Percentiles rank a stretch among this genome's conserved stretches.
Evolutionary conservation across 768 basidiomycete genomes (phyloP).

Genomic region (Termitomyces sp.): DNA sequence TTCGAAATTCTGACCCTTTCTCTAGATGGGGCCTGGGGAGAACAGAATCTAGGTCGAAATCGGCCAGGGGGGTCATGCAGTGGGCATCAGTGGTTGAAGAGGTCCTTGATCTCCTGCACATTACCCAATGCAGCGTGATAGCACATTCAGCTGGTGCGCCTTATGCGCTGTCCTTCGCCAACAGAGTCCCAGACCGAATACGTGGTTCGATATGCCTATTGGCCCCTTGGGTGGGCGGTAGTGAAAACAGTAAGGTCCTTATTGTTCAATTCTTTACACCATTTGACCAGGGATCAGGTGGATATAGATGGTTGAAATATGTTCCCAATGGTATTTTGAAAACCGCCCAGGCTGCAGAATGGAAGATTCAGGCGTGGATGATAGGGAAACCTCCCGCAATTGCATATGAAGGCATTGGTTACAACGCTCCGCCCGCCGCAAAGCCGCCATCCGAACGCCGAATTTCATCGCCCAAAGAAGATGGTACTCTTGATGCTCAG

Average conservation of each 20-base stretch:
- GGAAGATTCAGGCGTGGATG: conserved; percentile 97
- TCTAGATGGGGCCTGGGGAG: conserved; percentile 89
- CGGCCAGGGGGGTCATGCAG: conserved; percentile 77
- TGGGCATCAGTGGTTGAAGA: conserved; percentile 92
- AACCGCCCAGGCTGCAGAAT: conserved; percentile 95
- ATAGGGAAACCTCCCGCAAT: conserved; percentile 91
- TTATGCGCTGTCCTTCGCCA: conserved; percentile 87
- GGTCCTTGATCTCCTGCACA: conserved; percentile 76
- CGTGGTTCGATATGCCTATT: conserved; percentile 83
- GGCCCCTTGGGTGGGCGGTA: conserved; percentile 95
- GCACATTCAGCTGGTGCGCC: conserved; percentile 96
- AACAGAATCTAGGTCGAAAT: conserved; percentile 68
- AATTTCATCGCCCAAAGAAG: conserved; percentile 25
- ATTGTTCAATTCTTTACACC: conserved; percentile 1
- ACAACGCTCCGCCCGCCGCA: conserved; percentile 42
- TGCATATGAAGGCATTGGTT: conserved; percentile 84
- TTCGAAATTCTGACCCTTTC: conserved; percentile 9
- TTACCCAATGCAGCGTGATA: conserved; percentile 82
- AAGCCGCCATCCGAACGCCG: conserved; percentile 18
- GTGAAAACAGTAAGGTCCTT: conserved; percentile 71
- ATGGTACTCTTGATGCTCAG: conserved; percentile 25
- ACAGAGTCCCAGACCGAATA: conserved; percentile 70
- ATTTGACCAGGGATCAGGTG: conserved; percentile 38
- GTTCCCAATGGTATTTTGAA: conserved; percentile 90
- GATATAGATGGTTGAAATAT: conserved; percentile 96